Base-by-base conservation (phyloP, 306 rosid species). In the Quillaja saponaria region DNA sequence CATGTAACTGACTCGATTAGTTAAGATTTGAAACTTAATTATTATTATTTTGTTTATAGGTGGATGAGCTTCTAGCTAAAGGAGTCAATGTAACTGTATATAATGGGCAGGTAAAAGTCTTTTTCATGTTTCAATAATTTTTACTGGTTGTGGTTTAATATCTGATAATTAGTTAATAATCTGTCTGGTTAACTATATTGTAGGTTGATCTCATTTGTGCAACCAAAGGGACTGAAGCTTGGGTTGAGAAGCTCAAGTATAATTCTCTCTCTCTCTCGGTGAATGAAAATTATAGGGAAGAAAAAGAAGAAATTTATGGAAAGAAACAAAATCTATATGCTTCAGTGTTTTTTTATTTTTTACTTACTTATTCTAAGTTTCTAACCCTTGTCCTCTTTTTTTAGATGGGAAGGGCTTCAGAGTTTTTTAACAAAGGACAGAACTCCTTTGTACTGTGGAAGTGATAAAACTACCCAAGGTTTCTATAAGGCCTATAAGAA, bases 131-230 rank as follows among this genome's bases (percentile, higher is more conserved):
- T 10, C 40, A 68, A 17, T 10, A 8, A 37, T 28, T 46, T 45
- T 14, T 45, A 10, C n/a, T 34, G n/a, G n/a, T 55, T n/a, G 18
- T 39, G n/a, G 15, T 33, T 52, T 18, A 40, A 16, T 49, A 20
- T 37, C 18, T 42, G 48, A 20, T 53, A 39, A 66, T 34, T 49
- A 49, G 31, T 25, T 7, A 52, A 56, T 44, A n/a, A 50, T 62
- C 13, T 71, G 2, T 60, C 31, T 72, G 48, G 41, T 65, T 19
- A 21, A 25, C 4, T 54, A 48, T 12, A 56, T 46, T 77, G 21
- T 67, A 92, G 99, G 44, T 89, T 49, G 99, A 92, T 76, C 76
- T 92, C 68, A 89, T 89, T 40, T 92, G 96, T 77, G 76, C 95
- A 65, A 89, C 96, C 15, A 89, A 81, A 69, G 99, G 99, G 34